Evolutionary conservation across 1,284 basidiomycete species (phyloP).

Genomic region (Chondrostereum purpureum): DNA sequence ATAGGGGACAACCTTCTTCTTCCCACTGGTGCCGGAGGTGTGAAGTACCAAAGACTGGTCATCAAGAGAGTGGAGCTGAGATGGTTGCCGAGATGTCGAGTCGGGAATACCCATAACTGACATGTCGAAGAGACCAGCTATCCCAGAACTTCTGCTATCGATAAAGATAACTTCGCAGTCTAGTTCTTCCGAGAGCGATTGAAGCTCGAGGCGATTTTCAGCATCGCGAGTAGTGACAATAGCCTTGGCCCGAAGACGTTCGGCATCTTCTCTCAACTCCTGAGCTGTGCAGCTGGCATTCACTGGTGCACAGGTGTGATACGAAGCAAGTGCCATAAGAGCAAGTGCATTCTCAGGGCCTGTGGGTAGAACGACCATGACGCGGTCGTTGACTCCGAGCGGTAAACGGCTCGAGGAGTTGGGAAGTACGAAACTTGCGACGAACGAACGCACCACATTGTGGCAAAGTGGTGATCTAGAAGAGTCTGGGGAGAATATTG

Average conservation of each 20-base stretch:
- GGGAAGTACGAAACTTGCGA: slow-evolving; percentile 31
- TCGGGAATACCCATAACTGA: slow-evolving; percentile 21
- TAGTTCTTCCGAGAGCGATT: slow-evolving; percentile 24
- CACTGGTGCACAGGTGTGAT: slow-evolving; percentile 38
- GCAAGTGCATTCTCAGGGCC: slow-evolving; percentile 38
- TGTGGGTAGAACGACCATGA: slow-evolving; percentile 38
- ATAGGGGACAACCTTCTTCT: slow-evolving; percentile 55
- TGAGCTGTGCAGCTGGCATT: slow-evolving; percentile 36
- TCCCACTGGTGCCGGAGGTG: slow-evolving; percentile 62
- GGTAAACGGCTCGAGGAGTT: slow-evolving; percentile 20
- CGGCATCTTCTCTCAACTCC: slow-evolving; percentile 35
- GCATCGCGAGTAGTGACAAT: slow-evolving; percentile 33
- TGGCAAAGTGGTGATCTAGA: slow-evolving; percentile 23
- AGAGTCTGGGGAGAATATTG: not conserved
- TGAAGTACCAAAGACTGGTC: slow-evolving; percentile 55
- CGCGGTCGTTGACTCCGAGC: slow-evolving; percentile 34
- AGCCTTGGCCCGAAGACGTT: slow-evolving; percentile 28
- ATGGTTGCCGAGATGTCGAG: slow-evolving; percentile 16
- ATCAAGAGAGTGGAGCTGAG: slow-evolving; percentile 29
- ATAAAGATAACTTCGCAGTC: slow-evolving; percentile 31
- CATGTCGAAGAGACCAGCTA: slow-evolving; percentile 35
- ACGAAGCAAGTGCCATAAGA: slow-evolving; percentile 31
- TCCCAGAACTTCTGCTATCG: slow-evolving; percentile 24
- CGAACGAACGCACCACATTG: slow-evolving; percentile 26
- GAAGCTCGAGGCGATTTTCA: slow-evolving; percentile 29